phyloP scores from a whole-genome alignment of 75 land plant species.

The Pinus tabuliformis region DNA sequence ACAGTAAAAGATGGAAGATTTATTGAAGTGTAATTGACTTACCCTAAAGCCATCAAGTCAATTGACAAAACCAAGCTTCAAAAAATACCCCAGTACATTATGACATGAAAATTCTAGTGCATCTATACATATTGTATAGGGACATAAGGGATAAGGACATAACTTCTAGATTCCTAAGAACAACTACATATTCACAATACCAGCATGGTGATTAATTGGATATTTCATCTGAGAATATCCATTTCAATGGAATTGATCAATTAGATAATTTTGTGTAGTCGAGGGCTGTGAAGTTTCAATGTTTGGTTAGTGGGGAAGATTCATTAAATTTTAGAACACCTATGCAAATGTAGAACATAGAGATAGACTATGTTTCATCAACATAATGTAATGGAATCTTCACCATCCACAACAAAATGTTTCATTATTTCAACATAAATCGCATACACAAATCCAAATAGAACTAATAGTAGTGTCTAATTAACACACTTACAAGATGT shows the following conservation, averaged over 20 bases:
- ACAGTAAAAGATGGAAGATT: too few relatives aligned
- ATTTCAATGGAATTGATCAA: too few relatives aligned
- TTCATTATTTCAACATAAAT: neutral
- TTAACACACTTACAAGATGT: conserved; percentile 53
- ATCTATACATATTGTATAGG: neutral
- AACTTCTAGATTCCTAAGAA: too few relatives aligned
- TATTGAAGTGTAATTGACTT: too few relatives aligned
- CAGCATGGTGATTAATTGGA: too few relatives aligned
- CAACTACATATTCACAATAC: too few relatives aligned
- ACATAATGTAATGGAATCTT: neutral
- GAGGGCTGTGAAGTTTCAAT: too few relatives aligned
- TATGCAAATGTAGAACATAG: neutral
- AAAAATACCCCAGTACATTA: neutral
- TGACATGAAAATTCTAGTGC: neutral
- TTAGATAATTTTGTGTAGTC: too few relatives aligned
- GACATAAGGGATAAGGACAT: too few relatives aligned
- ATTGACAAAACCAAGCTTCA: neutral
- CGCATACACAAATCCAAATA: neutral
- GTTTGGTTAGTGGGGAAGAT: too few relatives aligned
- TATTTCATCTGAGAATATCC: too few relatives aligned
- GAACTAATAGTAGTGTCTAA: neutral
- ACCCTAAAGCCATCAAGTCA: neutral
- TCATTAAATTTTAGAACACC: conserved; percentile 2
- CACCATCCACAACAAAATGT: conserved; percentile 10
- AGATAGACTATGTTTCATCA: neutral